Percentiles rank a stretch among this genome's conserved stretches.
Evolutionary conservation across 192 early-diverging fungal genomes (phyloP).

Genomic region (Bifiguratus adelaidae): DNA sequence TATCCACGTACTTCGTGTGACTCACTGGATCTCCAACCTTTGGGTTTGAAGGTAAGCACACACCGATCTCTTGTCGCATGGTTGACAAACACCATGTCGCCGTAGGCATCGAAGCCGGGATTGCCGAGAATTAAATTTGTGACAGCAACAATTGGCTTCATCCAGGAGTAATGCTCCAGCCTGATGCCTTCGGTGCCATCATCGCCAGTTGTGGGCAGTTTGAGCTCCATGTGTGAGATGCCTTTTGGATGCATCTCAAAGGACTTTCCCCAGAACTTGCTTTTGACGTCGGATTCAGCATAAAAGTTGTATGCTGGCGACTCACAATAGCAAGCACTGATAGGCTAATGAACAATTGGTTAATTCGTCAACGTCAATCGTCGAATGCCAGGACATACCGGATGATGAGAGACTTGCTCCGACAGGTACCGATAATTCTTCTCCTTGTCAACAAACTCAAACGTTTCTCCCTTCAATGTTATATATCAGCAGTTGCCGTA

Average conservation of each 20-base stretch:
- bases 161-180: conserved; percentile 78
- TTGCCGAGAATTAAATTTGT: conserved; percentile 80
- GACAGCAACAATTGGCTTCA: conserved; percentile 78
- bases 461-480: conserved; percentile 66
- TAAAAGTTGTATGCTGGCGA: conserved; percentile 71
- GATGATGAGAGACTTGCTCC: conserved; percentile 86
- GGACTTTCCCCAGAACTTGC: conserved; percentile 79
- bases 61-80: conserved; percentile 76
- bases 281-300: conserved; percentile 80
- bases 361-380: background rate
- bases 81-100: conserved; percentile 75
- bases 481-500: background rate
- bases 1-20: conserved; percentile 48
- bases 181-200: conserved; percentile 41
- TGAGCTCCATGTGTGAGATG: conserved; percentile 68
- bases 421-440: conserved; percentile 73
- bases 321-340: conserved; percentile 81
- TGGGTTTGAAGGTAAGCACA: conserved; percentile 66
- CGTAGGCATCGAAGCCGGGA: conserved; percentile 78
- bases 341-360: conserved; percentile 35
- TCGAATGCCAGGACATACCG: conserved; percentile 29
- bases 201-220: conserved; percentile 41
- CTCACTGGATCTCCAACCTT: conserved; percentile 61
- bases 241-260: conserved; percentile 76
- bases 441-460: conserved; percentile 71